Evolutionary conservation across 495 filamentous ascomycete species (phyloP), one percentile per base, ranked within the genome.

Genomic region (Aspergillus kassunensis): DNA sequence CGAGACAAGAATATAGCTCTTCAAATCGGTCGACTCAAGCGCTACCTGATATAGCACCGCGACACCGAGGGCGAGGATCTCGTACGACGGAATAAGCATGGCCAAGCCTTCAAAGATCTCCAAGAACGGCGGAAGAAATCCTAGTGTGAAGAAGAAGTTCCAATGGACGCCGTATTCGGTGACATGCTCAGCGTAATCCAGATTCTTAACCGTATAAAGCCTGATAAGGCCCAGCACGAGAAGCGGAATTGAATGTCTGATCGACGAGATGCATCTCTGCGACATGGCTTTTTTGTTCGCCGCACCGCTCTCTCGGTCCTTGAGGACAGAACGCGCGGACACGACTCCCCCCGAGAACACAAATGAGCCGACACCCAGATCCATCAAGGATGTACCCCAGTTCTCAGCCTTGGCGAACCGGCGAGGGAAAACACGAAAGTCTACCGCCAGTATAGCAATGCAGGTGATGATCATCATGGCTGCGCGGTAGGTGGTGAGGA

Each of bases 101-200:
- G 69, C 70, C 40, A 75, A 46, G 0, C 85, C 81, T 54, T 91
- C 87, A 46, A 93, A 89, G 0, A 96, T 64, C n/a, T 92, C 91
- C 44, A 95, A 82, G 57, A 93, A 93, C 3, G 91, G 91, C 2
- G 91, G 90, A 27, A 99, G 69, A 21, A 97, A 81, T 4, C 84
- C 92, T 10, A 99, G 73, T 0, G 93, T 99, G 69, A 99, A 97
- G 74, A 99, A 99, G 68, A 99, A 99, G 67, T 99, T 99, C 93
- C 93, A 99, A 66, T 99, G 93, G 10, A 97, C 89, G 25, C 93
- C 93, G 60, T 99, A 99, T 59, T 99, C 93, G 1, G 90, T 92
- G 30, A 97, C 90, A 70, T 99, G 93, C 66, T 97, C 93, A 2
- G 91, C 91, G 63, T 97, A 97, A 62, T 97, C 91, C 19, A 96